A percentile compares a stretch with the other conserved stretches of the same genome.
These are phyloP conservation scores for Paramecium caudatum DNA, from an alignment of 73 alveolate genomes.

Conservation along the genomic window DNA sequence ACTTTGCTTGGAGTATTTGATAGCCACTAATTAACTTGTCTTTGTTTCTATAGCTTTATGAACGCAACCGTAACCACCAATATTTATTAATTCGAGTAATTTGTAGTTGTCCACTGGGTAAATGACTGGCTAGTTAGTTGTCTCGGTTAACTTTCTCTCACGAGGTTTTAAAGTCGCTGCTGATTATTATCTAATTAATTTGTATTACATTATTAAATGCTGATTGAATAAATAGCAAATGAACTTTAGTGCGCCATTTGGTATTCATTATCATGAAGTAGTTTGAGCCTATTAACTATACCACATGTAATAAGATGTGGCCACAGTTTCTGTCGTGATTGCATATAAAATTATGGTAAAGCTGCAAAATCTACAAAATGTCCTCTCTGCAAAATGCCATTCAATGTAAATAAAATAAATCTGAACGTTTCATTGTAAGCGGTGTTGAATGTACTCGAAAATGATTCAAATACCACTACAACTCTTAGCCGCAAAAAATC, in stretches of 20 bases:
- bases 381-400: constrained; percentile 51
- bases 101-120: constrained; percentile 17
- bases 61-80: constrained; percentile 51
- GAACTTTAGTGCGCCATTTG: constrained; percentile 61
- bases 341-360: constrained; percentile 15
- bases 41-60: constrained; percentile 2
- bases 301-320: constrained; percentile 45
- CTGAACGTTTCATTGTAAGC: not conserved
- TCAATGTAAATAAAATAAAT: not conserved
- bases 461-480: not conserved
- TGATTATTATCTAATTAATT: constrained; percentile 29
- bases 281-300: constrained; percentile 26
- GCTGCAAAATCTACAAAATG: constrained; percentile 14
- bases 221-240: constrained; percentile 42
- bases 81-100: not conserved
- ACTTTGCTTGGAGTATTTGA: not conserved
- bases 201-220: constrained; percentile 19
- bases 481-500: not conserved
- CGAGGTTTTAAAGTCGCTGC: constrained; percentile 28
- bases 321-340: constrained; percentile 55
- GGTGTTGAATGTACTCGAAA: not conserved
- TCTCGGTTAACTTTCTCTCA: not conserved
- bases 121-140: constrained; percentile 5
- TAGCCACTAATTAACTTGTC: not conserved
- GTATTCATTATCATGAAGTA: not conserved